Base-by-base conservation (phyloP, 2,329 filamentous ascomycete genomes). In the Cordyceps militaris region DNA sequence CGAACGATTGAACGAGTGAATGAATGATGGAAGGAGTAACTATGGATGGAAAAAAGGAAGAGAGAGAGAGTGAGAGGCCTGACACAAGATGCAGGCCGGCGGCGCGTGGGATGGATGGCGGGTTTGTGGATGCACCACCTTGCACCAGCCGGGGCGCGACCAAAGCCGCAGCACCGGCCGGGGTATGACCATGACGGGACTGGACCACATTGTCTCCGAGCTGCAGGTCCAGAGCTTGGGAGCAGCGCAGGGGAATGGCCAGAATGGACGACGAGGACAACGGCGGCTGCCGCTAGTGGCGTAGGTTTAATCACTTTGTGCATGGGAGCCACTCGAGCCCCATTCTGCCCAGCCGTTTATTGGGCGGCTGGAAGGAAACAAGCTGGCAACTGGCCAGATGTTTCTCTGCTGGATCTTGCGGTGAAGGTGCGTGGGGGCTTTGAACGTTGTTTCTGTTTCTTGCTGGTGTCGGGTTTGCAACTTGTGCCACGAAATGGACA, bases 31-130 rank as follows among this genome's bases (percentile, higher is more conserved):
- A n/a, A n/a, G n/a, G 47, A 44, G 55, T 57, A 46, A 55, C 23
- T 23, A 40, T 40, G 59, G 60, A 60, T 57, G 59, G 61, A 65
- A 59, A 52, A 48, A 34, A 32, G 40, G 43, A 50, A 47, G 34
- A 14, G n/a, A 11, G n/a, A 21, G 24, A 34, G 6, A 13, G 14
- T 13, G 36, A 11, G 23, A 49, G 36, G 26, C 47, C 50, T 26
- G 28, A 19, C 55, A 46, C 36, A 34, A 50, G 34, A 48, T 36
- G 59, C 30, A 36, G 19, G 44, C n/a, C 19, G 21, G 32, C 23
- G 38, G n/a, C 42, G 16, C 40, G 32, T 21, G 58, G 57, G 57
- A 52, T 47, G 61, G 47, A 51, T 46, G 36, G 23, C 43, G 44
- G 4, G 5, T 13, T 43, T 26, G 13, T 28, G 38, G 32, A 21